phyloP scores from a whole-genome alignment of 1,139 yeast species.

The Suhomyces terraborum region DNA sequence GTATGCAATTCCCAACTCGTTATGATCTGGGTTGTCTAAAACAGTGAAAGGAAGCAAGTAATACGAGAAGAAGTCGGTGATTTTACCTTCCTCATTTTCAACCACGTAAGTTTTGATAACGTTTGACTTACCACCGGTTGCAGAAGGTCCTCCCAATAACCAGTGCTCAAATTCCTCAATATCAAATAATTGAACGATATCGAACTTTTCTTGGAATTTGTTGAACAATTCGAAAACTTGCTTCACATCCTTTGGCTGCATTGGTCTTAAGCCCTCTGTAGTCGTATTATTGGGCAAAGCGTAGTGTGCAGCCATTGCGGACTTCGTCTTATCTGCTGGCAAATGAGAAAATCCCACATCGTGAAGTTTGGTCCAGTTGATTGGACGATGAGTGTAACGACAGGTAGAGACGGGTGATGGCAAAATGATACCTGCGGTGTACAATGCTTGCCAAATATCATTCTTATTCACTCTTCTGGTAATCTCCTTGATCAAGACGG shows the following conservation, averaged over 20 bases:
- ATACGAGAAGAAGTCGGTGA: slow-evolving; percentile 88
- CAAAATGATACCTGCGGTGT: slow-evolving; percentile 87
- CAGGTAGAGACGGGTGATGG: slow-evolving; percentile 94
- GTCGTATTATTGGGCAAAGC: slow-evolving; percentile 65
- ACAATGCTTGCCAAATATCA: slow-evolving; percentile 93
- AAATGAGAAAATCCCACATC: slow-evolving; percentile 87
- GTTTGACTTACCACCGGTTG: slow-evolving; percentile 31
- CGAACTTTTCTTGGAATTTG: slow-evolving; percentile 68
- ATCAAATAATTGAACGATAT: slow-evolving; percentile 67
- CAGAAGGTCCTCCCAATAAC: slow-evolving; percentile 63
- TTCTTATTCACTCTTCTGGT: slow-evolving; percentile 86
- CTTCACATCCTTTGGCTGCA: slow-evolving; percentile 62
- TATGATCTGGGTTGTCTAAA: slow-evolving; percentile 64
- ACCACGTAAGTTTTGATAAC: slow-evolving; percentile 83
- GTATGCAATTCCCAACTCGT: slow-evolving; percentile 81
- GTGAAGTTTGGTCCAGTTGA: slow-evolving; percentile 85
- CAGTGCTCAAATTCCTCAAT: slow-evolving; percentile 80
- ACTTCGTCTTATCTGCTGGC: slow-evolving; percentile 73
- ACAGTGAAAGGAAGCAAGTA: slow-evolving; percentile 88
- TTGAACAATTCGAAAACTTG: slow-evolving; percentile 61
- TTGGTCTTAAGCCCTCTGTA: slow-evolving; percentile 63
- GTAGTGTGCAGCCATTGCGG: slow-evolving; percentile 80
- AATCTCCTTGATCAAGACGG: slow-evolving; percentile 89
- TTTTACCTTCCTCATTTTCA: slow-evolving; percentile 59
- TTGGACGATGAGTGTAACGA: slow-evolving; percentile 90